These are phyloP conservation scores for Orychophragmus violaceus DNA, from an alignment of 345 rosid species.

Conservation along the genomic window DNA sequence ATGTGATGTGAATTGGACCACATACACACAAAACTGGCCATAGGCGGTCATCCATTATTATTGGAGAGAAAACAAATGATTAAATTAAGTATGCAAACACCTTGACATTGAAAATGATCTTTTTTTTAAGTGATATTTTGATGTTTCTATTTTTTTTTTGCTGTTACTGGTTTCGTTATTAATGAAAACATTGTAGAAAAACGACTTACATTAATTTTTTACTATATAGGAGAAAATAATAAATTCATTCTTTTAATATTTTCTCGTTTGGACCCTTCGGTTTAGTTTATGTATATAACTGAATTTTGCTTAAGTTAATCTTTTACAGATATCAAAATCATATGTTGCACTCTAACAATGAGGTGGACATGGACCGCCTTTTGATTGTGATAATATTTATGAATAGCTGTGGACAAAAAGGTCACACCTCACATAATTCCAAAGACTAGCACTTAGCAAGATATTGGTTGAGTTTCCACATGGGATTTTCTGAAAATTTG, in stretches of 20 bases:
- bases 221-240: background rate
- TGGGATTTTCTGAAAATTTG: constrained; percentile 4
- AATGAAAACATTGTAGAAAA: background rate
- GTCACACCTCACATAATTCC: constrained; percentile 9
- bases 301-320: background rate
- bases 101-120: constrained; percentile 20
- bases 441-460: constrained; percentile 20
- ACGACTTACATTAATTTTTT: background rate
- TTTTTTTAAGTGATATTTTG: constrained; percentile 15
- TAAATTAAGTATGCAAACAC: constrained; percentile 14
- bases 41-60: constrained; percentile 6
- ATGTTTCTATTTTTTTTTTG: background rate
- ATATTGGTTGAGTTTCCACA: constrained; percentile 26
- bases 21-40: constrained; percentile 5
- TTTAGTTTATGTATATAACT: background rate
- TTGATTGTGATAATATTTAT: background rate
- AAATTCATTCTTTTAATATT: background rate
- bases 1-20: constrained; percentile 31
- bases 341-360: background rate
- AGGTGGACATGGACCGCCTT: constrained; percentile 9
- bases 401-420: constrained; percentile 15
- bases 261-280: background rate
- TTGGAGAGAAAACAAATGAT: constrained; percentile 5
- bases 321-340: background rate
- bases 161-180: background rate